phyloP scores from a whole-genome alignment of 352 stramenopile species.

The Phytopythium helicoides region DNA sequence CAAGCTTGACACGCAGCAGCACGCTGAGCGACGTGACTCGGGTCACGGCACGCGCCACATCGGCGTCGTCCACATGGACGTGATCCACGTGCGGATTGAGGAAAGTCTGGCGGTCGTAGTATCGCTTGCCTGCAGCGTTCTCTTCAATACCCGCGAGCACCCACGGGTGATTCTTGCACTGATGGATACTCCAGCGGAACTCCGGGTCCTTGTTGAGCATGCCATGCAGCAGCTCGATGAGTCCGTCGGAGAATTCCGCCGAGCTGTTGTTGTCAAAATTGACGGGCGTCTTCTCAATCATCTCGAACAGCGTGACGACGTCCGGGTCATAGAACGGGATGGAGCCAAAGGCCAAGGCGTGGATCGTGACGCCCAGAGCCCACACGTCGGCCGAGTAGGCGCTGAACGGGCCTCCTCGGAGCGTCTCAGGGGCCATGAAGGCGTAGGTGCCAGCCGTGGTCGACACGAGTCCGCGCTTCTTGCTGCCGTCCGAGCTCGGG shows the following conservation, averaged over 20 bases:
- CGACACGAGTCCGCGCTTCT: constrained; percentile 77
- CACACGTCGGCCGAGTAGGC: constrained; percentile 86
- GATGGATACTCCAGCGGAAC: constrained; percentile 61
- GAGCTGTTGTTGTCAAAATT: constrained; percentile 17
- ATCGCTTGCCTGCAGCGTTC: background rate
- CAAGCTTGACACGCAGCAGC: constrained; percentile 75
- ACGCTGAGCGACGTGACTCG: constrained; percentile 72
- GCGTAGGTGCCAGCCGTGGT: constrained; percentile 82
- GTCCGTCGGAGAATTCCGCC: constrained; percentile 23
- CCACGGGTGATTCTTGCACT: constrained; percentile 74
- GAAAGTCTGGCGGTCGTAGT: constrained; percentile 33
- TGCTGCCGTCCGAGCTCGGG: background rate
- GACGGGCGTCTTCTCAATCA: constrained; percentile 66
- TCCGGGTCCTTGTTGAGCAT: constrained; percentile 75
- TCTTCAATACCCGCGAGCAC: constrained; percentile 53
- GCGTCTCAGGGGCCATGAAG: constrained; percentile 82
- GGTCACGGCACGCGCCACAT: constrained; percentile 68
- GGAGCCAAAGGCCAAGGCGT: constrained; percentile 73
- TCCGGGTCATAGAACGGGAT: constrained; percentile 86
- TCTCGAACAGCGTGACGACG: constrained; percentile 81
- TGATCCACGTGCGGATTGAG: constrained; percentile 43
- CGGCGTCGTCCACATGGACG: constrained; percentile 56
- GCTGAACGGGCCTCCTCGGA: constrained; percentile 75
- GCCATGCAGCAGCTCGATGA: constrained; percentile 49
- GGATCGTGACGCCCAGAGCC: constrained; percentile 82